A percentile compares a stretch with the other conserved stretches of the same genome.
phyloP scores from a whole-genome alignment of 148 eudicot genomes.

The Cornus controversa region DNA sequence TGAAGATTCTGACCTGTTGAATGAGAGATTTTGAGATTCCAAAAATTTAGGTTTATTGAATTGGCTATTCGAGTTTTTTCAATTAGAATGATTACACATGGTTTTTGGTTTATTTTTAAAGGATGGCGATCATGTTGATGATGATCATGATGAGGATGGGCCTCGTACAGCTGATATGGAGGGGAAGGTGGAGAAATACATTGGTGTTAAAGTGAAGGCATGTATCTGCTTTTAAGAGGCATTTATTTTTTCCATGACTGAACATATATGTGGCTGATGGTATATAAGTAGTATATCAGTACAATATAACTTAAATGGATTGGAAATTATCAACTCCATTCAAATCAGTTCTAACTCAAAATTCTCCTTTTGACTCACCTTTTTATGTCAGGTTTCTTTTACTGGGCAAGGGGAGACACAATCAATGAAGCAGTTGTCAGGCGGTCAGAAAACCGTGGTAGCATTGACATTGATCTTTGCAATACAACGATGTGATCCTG shows the following conservation, averaged over 20 bases:
- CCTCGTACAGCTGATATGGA: conserved; percentile 73
- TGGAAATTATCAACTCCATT: background rate
- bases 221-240: conserved; percentile 18
- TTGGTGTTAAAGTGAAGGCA: conserved; percentile 99
- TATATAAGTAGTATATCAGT: background rate
- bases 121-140: conserved; percentile 89
- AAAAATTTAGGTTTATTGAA: background rate
- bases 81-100: background rate
- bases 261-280: background rate
- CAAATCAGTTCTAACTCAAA: background rate
- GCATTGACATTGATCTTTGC: conserved; percentile 92
- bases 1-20: background rate
- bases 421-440: conserved; percentile 98
- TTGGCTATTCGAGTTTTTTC: background rate
- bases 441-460: conserved; percentile 99
- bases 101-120: conserved; percentile 27
- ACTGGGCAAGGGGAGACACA: conserved; percentile 99
- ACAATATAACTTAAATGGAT: background rate
- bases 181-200: conserved; percentile 95
- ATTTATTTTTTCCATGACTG: background rate
- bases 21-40: background rate
- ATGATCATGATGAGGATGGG: conserved; percentile 86
- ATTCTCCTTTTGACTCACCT: background rate
- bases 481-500: conserved; percentile 98
- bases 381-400: conserved; percentile 74